These are phyloP conservation scores for Diaporthe ampelina DNA, from an alignment of 2,329 filamentous ascomycete genomes.

Conservation along the genomic window DNA sequence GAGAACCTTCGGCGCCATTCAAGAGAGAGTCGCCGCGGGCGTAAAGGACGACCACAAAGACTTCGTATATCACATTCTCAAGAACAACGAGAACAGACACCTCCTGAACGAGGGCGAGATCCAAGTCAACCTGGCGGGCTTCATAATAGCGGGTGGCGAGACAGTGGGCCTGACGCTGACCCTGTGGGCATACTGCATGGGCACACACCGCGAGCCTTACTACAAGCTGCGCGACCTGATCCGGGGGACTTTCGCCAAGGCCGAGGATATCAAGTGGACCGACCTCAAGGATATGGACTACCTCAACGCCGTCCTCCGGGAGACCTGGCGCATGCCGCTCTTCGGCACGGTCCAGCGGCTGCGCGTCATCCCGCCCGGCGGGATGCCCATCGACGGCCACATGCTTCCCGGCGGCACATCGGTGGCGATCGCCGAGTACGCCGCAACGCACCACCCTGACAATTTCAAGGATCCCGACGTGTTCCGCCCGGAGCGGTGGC, in stretches of 20 bases:
- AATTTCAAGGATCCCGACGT: conserved; percentile 15
- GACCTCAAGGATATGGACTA: conserved; percentile 22
- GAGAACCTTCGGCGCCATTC: background rate
- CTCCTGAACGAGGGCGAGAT: background rate
- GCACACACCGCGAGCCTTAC: background rate
- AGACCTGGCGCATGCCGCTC: background rate
- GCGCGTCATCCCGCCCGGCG: background rate
- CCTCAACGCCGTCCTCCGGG: conserved; percentile 21
- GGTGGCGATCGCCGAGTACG: conserved; percentile 16
- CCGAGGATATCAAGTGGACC: conserved; percentile 5
- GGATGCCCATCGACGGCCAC: conserved; percentile 4
- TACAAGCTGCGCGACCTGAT: conserved; percentile 6
- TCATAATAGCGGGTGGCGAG: conserved; percentile 6
- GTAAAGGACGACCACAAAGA: conserved; percentile 27
- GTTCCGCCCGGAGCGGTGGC: conserved; percentile 24
- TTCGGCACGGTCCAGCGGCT: conserved; percentile 25
- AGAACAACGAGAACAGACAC: conserved; percentile 16
- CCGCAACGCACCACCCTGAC: background rate
- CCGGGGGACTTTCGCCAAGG: background rate
- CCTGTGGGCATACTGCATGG: conserved; percentile 24
- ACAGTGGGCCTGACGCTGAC: background rate
- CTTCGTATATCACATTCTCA: conserved; percentile 11
- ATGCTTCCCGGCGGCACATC: background rate
- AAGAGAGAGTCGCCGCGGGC: background rate
- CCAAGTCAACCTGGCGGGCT: background rate